Evolutionary conservation across 2,329 filamentous ascomycete genomes (phyloP).

Genomic region (Colletotrichum sp.): DNA sequence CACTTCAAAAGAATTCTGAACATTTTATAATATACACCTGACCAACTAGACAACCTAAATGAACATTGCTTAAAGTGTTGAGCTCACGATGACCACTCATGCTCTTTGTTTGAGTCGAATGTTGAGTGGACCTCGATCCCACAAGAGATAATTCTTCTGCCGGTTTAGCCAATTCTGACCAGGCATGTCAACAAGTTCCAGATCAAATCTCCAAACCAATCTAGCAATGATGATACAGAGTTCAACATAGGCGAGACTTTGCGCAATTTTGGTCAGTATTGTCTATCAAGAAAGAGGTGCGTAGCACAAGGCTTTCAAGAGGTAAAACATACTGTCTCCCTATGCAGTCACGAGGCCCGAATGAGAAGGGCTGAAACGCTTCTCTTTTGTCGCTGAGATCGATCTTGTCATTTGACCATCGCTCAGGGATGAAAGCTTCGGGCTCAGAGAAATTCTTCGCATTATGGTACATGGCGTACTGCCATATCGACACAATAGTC

Average conservation of each 20-base stretch:
- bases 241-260: background rate
- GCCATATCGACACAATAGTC: conserved; percentile 46
- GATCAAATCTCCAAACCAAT: background rate
- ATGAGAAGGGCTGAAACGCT: conserved; percentile 29
- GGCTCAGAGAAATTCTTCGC: conserved; percentile 47
- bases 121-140: background rate
- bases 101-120: background rate
- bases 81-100: too few relatives aligned
- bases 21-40: too few relatives aligned
- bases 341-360: conserved; percentile 32
- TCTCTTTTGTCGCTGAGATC: conserved; percentile 24
- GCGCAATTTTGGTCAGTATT: rapidly evolving
- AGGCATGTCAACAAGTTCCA: background rate
- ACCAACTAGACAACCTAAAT: too few relatives aligned
- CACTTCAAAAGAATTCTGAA: too few relatives aligned
- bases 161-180: rapidly evolving
- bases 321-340: conserved; percentile 30
- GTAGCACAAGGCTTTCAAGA: rapidly evolving
- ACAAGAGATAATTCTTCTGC: background rate
- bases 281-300: background rate
- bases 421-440: conserved; percentile 43
- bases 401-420: conserved; percentile 31
- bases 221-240: background rate
- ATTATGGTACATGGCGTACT: conserved; percentile 47
- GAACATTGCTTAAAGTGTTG: too few relatives aligned